Evolutionary conservation across 345 rosid genomes (phyloP), one percentile per base, ranked within the genome.

Genomic region (Eutrema japonicum): DNA sequence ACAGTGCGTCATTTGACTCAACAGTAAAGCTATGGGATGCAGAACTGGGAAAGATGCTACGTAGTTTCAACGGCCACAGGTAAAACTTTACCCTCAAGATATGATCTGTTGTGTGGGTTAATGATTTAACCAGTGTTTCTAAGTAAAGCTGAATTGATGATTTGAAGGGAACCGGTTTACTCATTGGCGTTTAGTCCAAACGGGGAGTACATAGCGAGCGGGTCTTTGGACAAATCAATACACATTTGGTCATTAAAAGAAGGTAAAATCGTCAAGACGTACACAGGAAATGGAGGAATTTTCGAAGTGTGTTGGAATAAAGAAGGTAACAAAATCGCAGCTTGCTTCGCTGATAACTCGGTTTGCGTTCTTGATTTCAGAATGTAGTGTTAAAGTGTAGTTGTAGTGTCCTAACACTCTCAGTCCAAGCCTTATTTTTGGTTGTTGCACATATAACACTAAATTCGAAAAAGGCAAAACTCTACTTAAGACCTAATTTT

Each of bases 1-100:
- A 52, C 85, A 96, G 98, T 85, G 99, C 99, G 67, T 96, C 99
- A 66, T 96, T 96, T 71, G 99, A 96, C 84, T 92, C 97, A 18
- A 83, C 99, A 0, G 98, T 96, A 64, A 96, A 96, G 83, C 83
- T 92, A 76, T 96, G 98, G 99, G 99, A 96, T 77, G 96, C 90
- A 68, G 97, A 96, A 58, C 83, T 79, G 43, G 99, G 99, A 51
- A 96, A 87, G 80, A 90, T 92, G 80, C 80, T 89, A 66, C 72
- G 80, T 83, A 92, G 88, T 80, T 88, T 96, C 82, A 85, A 89
- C 46, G 98, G 98, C 32, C 99, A 96, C 90, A 86, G 93, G 99
- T 92, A 77, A 63, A n/a, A 53, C 3, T 12, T 8, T 49, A 22
- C 8, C 1, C 29, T 42, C 37, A 4, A 13, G 37, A 29, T 55